Evolutionary conservation across 2,329 filamentous ascomycete species (phyloP).

Genomic region (Epichloe sp.): DNA sequence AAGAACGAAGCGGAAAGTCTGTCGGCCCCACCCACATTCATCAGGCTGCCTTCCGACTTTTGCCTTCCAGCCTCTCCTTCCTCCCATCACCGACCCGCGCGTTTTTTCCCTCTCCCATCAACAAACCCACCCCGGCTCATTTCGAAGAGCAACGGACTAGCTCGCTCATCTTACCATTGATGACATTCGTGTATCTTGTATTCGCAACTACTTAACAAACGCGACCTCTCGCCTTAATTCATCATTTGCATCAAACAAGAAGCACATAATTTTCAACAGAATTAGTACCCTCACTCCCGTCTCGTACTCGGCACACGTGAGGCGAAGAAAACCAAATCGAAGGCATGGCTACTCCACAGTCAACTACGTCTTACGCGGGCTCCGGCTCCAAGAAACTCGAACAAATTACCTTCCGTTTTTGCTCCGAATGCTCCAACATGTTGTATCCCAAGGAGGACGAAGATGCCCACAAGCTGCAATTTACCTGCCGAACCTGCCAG

Average conservation of each 20-base stretch:
- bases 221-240: background rate
- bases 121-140: constrained; percentile 1
- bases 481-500: constrained; percentile 89
- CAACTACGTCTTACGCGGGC: constrained; percentile 31
- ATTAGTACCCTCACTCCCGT: background rate
- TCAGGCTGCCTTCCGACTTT: background rate
- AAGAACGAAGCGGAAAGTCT: background rate
- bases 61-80: background rate
- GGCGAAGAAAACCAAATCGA: background rate
- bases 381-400: constrained; percentile 42
- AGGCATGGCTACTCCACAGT: constrained; percentile 45
- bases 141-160: background rate
- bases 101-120: background rate
- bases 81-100: constrained; percentile 3
- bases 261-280: constrained; percentile 1
- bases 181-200: background rate
- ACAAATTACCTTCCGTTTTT: constrained; percentile 95
- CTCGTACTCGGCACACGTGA: background rate
- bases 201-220: background rate
- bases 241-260: background rate
- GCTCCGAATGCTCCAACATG: constrained; percentile 97
- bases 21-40: background rate
- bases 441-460: constrained; percentile 94
- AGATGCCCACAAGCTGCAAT: constrained; percentile 71
- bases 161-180: background rate